Evolutionary conservation across 73 alveolate genomes (phyloP).

Genomic region (Tetrahymena thermophila): DNA sequence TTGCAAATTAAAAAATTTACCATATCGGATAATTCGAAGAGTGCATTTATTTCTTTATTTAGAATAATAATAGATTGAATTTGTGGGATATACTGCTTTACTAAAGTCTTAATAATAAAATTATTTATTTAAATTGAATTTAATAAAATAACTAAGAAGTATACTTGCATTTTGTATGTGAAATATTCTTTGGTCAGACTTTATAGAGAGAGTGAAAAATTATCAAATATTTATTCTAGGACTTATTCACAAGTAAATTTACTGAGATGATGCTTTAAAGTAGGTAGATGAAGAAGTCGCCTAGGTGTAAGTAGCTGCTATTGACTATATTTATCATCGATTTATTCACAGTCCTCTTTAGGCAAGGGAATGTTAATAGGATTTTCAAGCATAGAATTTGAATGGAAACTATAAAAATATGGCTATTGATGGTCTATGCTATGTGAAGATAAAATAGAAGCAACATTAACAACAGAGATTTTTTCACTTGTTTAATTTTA

Average conservation of each 20-base stretch:
- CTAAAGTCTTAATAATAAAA: not conserved
- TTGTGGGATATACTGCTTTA: not conserved
- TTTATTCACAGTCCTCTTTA: not conserved
- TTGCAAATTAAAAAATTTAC: not conserved
- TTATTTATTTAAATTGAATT: not conserved
- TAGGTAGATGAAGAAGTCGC: not conserved
- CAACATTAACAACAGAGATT: not conserved
- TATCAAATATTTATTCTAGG: not conserved
- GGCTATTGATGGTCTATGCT: not conserved
- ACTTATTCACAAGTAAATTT: not conserved
- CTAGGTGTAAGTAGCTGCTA: not conserved
- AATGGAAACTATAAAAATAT: not conserved
- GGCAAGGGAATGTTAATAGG: not conserved
- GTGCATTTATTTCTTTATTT: not conserved
- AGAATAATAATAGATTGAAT: not conserved
- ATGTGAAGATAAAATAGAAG: not conserved
- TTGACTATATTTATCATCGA: not conserved
- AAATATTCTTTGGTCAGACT: not conserved
- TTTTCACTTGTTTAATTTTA: not conserved
- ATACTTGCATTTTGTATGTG: not conserved
- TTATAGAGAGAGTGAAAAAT: not conserved
- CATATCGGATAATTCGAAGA: not conserved
- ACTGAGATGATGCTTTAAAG: not conserved
- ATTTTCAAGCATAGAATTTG: not conserved
- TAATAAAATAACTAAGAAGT: not conserved